Evolutionary conservation across 2,329 filamentous ascomycete species (phyloP), one percentile per base, ranked within the genome.

Genomic region (Calonectria crousiana): DNA sequence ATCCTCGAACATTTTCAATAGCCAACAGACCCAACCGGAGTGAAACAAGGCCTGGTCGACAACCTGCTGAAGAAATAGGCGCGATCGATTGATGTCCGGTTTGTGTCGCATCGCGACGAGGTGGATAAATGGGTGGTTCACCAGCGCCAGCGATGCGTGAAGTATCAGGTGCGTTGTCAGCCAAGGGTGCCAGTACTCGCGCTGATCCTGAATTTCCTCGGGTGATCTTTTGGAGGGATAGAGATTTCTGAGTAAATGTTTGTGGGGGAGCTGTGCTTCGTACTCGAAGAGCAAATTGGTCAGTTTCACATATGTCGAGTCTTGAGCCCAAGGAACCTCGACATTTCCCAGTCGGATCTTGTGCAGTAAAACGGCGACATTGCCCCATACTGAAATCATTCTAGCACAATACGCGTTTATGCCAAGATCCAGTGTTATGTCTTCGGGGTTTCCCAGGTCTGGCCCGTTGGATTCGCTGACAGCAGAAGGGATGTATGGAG

Each of bases 151-250:
- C 28, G 56, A 62, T 20, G 56, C 56, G 16, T 62, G 56, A 2
- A 62, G 56, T 16, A 38, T 62, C 34, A 62, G 28, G 23, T 62
- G 56, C 6, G 56, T 62, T 18, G 56, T 62, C 4, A 62, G 9
- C 56, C 56, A 62, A n/a, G 56, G 56, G 23, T 62, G 56, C 56
- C 56, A 62, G 26, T 62, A 62, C 23, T 62, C 56, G 13, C 56
- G 56, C 10, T 62, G 56, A 18, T 62, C 14, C 26, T 26, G 56
- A 2, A 62, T 62, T 34, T 62, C 56, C 38, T 30, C 34, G 10
- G 56, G 56, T 5, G 56, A 62, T 28, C 56, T 44, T 36, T 62
- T 62, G 34, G 34, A 62, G 26, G 56, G 56, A 13, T 62, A 62
- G 6, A 62, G 56, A 30, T 62, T 62, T 28, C 56, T 62, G 8